Conservation (phyloP, 805 yeast species). For the Zygoascus flipseniorum region DNA sequence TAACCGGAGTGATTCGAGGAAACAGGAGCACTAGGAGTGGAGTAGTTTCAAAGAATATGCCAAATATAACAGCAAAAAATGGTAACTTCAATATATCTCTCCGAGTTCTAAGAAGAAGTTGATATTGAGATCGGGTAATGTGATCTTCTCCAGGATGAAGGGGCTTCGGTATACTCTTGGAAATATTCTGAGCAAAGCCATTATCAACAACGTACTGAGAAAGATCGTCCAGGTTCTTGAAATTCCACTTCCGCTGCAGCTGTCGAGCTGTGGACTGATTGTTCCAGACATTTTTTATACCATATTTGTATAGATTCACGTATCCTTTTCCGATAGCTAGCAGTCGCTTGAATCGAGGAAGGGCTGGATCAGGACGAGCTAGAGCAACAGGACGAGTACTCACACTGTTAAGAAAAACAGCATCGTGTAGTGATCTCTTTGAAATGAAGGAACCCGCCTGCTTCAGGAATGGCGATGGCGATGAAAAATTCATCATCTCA, state of each 20-base stretch:
- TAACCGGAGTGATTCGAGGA: slow-evolving; percentile 54
- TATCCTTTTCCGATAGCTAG: slow-evolving; percentile 19
- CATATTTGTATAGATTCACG: slow-evolving; percentile 37
- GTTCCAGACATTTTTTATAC: slow-evolving; percentile 41
- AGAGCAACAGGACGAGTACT: slow-evolving; percentile 25
- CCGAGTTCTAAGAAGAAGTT: slow-evolving; percentile 42
- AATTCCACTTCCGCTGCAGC: slow-evolving; percentile 14
- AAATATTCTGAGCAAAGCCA: slow-evolving; percentile 6
- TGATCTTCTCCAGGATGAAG: slow-evolving; percentile 10
- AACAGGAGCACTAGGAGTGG: slow-evolving; percentile 42
- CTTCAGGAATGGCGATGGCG: no score
- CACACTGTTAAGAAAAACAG: slow-evolving; percentile 5
- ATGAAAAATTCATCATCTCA: no score
- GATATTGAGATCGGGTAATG: slow-evolving; percentile 38
- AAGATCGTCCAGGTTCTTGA: slow-evolving; percentile 13
- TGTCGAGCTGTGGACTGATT: slow-evolving; percentile 24
- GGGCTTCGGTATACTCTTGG: neutral
- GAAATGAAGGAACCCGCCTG: no score
- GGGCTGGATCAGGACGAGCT: slow-evolving; percentile 12
- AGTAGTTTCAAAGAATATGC: slow-evolving; percentile 50
- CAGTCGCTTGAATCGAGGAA: slow-evolving; percentile 4
- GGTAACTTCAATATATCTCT: slow-evolving; percentile 48
- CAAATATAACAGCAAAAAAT: slow-evolving; percentile 44
- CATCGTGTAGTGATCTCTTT: no score
- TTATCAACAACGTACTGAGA: slow-evolving; percentile 22